A percentile compares a stretch with the other conserved stretches of the same genome.
Evolutionary conservation across 2,329 filamentous ascomycete species (phyloP).

Genomic region (Camillea tinctor): DNA sequence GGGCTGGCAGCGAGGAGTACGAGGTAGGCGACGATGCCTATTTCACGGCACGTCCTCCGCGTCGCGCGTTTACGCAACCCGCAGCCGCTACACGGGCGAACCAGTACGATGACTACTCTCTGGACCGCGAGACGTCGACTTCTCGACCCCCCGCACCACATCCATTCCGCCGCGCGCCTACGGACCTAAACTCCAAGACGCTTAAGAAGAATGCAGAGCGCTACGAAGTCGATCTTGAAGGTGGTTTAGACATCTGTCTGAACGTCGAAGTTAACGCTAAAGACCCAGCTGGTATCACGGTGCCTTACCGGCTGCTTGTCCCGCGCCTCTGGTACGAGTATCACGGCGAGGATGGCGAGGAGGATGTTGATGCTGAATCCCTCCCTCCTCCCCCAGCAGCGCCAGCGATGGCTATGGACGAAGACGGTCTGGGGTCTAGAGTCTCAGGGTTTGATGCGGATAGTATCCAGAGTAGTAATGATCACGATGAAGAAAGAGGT

Average conservation of each 20-base stretch:
- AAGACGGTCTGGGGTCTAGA: constrained; percentile 2
- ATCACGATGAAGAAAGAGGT: background rate
- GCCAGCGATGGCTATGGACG: background rate
- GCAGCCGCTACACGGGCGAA: constrained; percentile 8
- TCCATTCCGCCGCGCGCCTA: constrained; percentile 68
- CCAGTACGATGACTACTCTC: constrained; percentile 11
- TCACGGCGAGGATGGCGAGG: constrained; percentile 35
- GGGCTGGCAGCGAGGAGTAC: constrained; percentile 41
- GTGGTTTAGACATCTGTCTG: constrained; percentile 80
- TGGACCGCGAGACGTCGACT: background rate
- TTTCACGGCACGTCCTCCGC: constrained; percentile 47
- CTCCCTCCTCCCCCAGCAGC: background rate
- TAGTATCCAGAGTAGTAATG: background rate
- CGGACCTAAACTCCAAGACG: constrained; percentile 63
- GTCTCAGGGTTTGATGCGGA: constrained; percentile 3
- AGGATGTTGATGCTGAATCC: background rate
- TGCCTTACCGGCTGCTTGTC: constrained; percentile 82
- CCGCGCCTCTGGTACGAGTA: constrained; percentile 69
- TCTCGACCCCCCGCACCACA: constrained; percentile 12
- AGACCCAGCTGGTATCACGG: constrained; percentile 85
- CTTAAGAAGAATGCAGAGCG: constrained; percentile 50
- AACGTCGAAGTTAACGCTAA: constrained; percentile 86
- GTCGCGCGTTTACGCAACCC: constrained; percentile 28
- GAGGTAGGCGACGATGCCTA: constrained; percentile 56
- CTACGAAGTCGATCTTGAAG: constrained; percentile 71